A percentile compares a stretch with the other conserved stretches of the same genome.
Evolutionary conservation across 192 early-diverging fungal species (phyloP).

Genomic region (Entophlyctis luteolus): DNA sequence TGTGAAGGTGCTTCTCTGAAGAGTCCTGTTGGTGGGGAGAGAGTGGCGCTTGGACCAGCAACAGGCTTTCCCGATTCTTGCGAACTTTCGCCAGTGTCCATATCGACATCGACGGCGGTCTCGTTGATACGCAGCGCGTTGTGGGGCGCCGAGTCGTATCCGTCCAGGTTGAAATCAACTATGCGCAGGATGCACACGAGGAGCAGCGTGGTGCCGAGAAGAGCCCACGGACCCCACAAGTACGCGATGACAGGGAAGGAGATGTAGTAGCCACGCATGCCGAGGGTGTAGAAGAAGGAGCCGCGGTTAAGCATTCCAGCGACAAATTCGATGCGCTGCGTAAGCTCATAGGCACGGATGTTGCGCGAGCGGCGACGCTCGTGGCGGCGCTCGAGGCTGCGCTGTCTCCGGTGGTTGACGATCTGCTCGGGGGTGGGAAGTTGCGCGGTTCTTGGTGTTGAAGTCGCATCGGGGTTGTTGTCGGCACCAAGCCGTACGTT

Average conservation of each 20-base stretch:
- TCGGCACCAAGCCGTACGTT: background rate
- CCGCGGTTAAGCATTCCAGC: constrained; percentile 38
- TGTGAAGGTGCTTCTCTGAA: no score
- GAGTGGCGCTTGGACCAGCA: no score
- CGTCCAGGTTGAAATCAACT: constrained; percentile 39
- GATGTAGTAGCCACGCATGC: constrained; percentile 38
- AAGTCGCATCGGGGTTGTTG: background rate
- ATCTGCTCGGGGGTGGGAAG: background rate
- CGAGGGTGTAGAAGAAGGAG: constrained; percentile 21
- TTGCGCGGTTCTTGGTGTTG: background rate
- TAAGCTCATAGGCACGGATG: background rate
- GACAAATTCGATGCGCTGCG: constrained; percentile 26
- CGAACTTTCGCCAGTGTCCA: no score
- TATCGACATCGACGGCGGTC: no score
- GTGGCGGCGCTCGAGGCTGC: background rate
- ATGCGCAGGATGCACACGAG: constrained; percentile 25
- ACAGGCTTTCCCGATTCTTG: no score
- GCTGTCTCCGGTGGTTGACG: background rate
- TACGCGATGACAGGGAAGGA: constrained; percentile 20
- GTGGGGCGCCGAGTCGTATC: no score
- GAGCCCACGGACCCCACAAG: constrained; percentile 36
- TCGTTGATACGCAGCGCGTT: no score
- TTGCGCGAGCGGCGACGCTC: constrained; percentile 6
- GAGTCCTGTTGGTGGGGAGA: no score
- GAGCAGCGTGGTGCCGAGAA: constrained; percentile 21